These are phyloP conservation scores for Saccharomycopsis olivae DNA, from an alignment of 805 yeast genomes.

Conservation along the genomic window DNA sequence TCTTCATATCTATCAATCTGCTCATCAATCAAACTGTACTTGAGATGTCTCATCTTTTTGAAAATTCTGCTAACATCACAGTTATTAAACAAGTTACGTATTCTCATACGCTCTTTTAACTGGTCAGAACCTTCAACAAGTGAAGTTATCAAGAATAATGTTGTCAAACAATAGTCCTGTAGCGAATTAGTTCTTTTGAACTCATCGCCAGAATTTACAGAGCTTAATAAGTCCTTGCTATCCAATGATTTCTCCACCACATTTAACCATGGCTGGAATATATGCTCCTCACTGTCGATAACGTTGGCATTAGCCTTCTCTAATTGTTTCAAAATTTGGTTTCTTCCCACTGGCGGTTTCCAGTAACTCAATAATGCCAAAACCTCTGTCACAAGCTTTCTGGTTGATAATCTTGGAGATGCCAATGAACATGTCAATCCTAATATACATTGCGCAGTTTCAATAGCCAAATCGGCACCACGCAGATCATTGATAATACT, in stretches of 20 bases:
- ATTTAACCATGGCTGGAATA: constrained; percentile 19
- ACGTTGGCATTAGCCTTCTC: constrained; percentile 15
- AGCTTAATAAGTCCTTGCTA: constrained; percentile 9
- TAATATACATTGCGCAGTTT: constrained; percentile 19
- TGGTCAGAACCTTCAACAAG: constrained; percentile 16
- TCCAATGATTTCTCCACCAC: constrained; percentile 24
- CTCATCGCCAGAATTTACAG: constrained; percentile 4
- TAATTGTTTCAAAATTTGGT: constrained; percentile 23
- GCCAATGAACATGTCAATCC: constrained; percentile 38
- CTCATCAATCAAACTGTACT: constrained; percentile 49
- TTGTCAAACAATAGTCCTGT: constrained; percentile 16
- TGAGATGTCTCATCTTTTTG: constrained; percentile 38
- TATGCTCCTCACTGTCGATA: constrained; percentile 21
- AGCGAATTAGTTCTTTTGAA: constrained; percentile 8
- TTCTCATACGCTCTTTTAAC: constrained; percentile 17
- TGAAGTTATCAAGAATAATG: constrained; percentile 15
- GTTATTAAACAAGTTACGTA: constrained; percentile 8
- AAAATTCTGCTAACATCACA: constrained; percentile 27
- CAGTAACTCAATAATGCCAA: constrained; percentile 26
- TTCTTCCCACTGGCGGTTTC: constrained; percentile 24
- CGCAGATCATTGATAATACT: constrained; percentile 31
- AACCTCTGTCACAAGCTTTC: constrained; percentile 45
- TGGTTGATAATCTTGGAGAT: constrained; percentile 41
- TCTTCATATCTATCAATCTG: constrained; percentile 55
- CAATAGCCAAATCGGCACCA: constrained; percentile 22